Percentiles rank a stretch among this genome's conserved stretches.
Conservation (phyloP, 2,329 filamentous ascomycete species). For the Neofusicoccum sp. region DNA sequence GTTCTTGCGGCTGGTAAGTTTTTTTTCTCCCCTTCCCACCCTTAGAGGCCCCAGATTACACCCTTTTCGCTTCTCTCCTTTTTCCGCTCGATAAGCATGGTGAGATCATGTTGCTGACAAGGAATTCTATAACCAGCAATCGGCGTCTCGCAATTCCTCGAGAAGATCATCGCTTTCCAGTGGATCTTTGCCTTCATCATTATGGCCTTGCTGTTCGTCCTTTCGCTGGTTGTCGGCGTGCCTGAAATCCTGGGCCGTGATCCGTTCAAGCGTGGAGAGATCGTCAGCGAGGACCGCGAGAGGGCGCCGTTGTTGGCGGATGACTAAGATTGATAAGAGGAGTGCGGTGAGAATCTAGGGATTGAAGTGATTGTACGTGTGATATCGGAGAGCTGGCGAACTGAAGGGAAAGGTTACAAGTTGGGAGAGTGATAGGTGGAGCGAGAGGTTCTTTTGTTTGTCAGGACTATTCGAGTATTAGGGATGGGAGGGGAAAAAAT, state of each 20-base stretch:
- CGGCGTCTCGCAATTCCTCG: constrained; percentile 75
- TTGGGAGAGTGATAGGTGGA: too few species aligned
- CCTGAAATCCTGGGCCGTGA: constrained; percentile 66
- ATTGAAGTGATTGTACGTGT: not conserved
- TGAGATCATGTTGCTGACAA: not conserved
- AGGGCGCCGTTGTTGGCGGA: constrained; percentile 56
- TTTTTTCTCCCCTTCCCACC: not conserved
- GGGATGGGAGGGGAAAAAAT: too few species aligned
- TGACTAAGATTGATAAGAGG: constrained; percentile 26
- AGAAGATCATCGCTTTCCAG: constrained; percentile 75
- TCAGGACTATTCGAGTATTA: too few species aligned
- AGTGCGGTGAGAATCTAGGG: not conserved
- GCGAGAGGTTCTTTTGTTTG: too few species aligned
- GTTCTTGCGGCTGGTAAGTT: constrained; percentile 68
- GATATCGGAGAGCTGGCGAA: too few species aligned
- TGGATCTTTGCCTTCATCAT: constrained; percentile 93
- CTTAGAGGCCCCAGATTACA: too few species aligned
- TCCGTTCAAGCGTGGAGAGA: constrained; percentile 50
- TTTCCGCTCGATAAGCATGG: not conserved
- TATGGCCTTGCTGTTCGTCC: constrained; percentile 72
- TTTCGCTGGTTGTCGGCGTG: constrained; percentile 66
- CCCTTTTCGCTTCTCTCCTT: constrained; percentile 9
- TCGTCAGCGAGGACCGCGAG: constrained; percentile 55
- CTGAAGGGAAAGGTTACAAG: too few species aligned
- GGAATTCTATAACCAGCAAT: constrained; percentile 51